phyloP scores from a whole-genome alignment of 1,284 basidiomycete species.

The Melampsora larici-populina region DNA sequence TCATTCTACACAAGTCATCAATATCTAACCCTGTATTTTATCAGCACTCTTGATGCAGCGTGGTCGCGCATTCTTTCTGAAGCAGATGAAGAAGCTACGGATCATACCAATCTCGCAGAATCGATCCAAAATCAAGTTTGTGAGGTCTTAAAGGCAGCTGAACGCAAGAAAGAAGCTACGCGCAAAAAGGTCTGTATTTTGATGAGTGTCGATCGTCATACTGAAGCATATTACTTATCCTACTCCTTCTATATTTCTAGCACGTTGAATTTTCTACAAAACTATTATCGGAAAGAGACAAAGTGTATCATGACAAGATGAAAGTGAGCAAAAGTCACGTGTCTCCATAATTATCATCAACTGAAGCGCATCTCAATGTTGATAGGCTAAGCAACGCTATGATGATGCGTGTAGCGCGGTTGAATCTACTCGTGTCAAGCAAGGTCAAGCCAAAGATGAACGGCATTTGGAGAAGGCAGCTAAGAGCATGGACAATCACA shows the following conservation, averaged over 20 bases:
- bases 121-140: conserved; percentile 62
- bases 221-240: neutral
- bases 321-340: conserved; percentile 59
- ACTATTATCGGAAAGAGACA: conserved; percentile 67
- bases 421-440: conserved; percentile 45
- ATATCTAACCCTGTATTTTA: conserved; percentile 6
- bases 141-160: conserved; percentile 64
- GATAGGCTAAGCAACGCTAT: conserved; percentile 73
- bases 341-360: neutral
- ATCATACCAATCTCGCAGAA: conserved; percentile 67
- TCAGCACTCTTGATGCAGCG: conserved; percentile 66
- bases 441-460: conserved; percentile 61
- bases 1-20: neutral
- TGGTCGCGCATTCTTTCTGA: conserved; percentile 66
- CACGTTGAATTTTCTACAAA: conserved; percentile 69
- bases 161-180: conserved; percentile 64
- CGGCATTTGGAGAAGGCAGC: conserved; percentile 69
- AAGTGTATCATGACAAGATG: conserved; percentile 63
- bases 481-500: conserved; percentile 69
- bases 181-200: conserved; percentile 62
- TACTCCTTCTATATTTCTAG: conserved; percentile 52
- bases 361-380: neutral
- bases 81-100: conserved; percentile 63
- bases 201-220: conserved; percentile 17
- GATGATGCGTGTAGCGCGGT: conserved; percentile 71